Evolutionary conservation across 2,329 filamentous ascomycete genomes (phyloP), one percentile per base, ranked within the genome.

Genomic region (Pyrenochaeta sp.): DNA sequence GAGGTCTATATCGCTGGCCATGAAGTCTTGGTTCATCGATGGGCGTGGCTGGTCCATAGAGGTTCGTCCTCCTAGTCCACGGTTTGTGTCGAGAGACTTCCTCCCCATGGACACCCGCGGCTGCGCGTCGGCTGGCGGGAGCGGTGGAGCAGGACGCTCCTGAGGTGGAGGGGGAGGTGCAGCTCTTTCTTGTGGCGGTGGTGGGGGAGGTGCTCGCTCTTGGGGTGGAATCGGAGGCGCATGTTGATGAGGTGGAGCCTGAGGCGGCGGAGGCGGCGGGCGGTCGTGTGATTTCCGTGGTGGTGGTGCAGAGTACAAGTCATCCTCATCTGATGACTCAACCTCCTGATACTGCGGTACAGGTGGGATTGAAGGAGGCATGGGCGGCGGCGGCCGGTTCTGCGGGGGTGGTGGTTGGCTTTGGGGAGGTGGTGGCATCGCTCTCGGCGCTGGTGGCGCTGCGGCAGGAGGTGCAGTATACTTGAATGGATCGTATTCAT

Each of bases 1-100:
- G 37, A 98, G 82, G 70, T 98, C 93, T 54, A 98, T 79, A 59
- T 98, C 93, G 54, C 89, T 89, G 40, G 95, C 95, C 61, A 98
- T 94, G 72, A 89, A 96, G 1, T 92, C 91, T 44, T 90, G 88
- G 64, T 94, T 91, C 58, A 88, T 85, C 8, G 52, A 12, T 1
- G 91, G 89, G 46, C 94, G 87, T 39, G 85, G 78, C 54, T 91
- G 82, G 65, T 99, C 95, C 77, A 91, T 87, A 2, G 93, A 97
- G 57, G 84, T 80, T 53, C 88, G 84, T 27, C 80, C 72, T 52
- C 77, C 79, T 28, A 80, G 74, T 15, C 78, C 78, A 58, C 90
- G 84, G 36, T 84, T 80, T 12, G 89, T 79, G 69, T 95, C 91
- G 50, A 89, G 69, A 12, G 90, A 92, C 71, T 86, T 85, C 48